phyloP scores from a whole-genome alignment of 305 asterid species.

The Fraxinus floribunda region DNA sequence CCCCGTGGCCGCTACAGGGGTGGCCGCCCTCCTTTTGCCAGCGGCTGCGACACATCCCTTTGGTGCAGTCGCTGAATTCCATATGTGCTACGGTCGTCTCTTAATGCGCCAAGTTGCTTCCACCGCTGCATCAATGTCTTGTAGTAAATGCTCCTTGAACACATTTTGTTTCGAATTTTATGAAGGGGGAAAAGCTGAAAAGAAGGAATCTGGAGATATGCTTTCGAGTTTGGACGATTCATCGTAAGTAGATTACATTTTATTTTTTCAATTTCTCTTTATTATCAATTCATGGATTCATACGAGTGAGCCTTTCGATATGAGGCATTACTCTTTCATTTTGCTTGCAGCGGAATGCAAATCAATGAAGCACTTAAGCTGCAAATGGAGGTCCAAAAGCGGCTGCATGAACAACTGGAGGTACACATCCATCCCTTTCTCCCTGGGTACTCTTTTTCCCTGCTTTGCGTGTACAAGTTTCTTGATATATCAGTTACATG shows the following conservation, averaged over 20 bases:
- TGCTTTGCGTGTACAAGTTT: not conserved
- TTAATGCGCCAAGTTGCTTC: not conserved
- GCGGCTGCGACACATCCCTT: not conserved
- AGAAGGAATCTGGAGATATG: constrained; percentile 81
- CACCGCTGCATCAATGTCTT: not conserved
- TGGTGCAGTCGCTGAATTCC: not conserved
- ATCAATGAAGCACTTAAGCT: constrained; percentile 49
- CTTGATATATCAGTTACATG: not conserved
- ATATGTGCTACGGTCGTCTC: not conserved
- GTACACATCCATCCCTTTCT: constrained; percentile 28
- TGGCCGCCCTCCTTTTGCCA: not conserved
- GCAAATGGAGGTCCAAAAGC: constrained; percentile 55
- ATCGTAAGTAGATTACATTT: constrained; percentile 62
- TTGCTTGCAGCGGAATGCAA: constrained; percentile 43
- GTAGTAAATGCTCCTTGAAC: constrained; percentile 21
- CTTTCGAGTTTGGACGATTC: constrained; percentile 83
- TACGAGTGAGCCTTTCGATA: not conserved
- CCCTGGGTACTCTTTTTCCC: not conserved
- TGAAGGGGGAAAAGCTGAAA: constrained; percentile 71
- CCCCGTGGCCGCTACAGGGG: not conserved
- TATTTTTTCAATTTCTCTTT: not conserved
- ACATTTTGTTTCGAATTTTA: constrained; percentile 26
- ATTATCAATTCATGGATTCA: not conserved
- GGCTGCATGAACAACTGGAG: constrained; percentile 52
- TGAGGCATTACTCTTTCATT: not conserved